Conservation (phyloP, 2,329 filamentous ascomycete genomes). For the Phaeosphaeriaceae sp. region DNA sequence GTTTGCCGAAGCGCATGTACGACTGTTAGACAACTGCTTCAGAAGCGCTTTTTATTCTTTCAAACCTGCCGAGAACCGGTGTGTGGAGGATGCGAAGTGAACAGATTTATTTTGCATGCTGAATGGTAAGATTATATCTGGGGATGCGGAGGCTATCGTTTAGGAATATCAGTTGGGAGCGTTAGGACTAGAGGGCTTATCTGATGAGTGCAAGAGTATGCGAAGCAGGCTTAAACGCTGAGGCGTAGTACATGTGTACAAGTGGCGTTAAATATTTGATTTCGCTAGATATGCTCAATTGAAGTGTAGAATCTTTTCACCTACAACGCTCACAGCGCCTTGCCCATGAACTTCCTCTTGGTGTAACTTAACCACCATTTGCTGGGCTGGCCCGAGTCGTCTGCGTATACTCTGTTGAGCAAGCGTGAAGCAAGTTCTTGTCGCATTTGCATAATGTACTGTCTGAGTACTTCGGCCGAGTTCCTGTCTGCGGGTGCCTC, state of each 20-base stretch:
- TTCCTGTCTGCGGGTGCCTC: constrained; percentile 86
- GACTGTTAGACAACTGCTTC: too few relatives aligned
- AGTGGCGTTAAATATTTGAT: not conserved
- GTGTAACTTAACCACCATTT: constrained; percentile 98
- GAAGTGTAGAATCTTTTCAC: not conserved
- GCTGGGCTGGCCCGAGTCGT: constrained; percentile 67
- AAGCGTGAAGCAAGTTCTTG: constrained; percentile 87
- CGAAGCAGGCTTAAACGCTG: constrained; percentile 9
- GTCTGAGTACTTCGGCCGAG: constrained; percentile 84
- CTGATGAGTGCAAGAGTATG: too few relatives aligned
- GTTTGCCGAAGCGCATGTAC: too few relatives aligned
- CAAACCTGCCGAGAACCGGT: too few relatives aligned
- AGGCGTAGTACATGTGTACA: constrained; percentile 6
- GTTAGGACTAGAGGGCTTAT: too few relatives aligned
- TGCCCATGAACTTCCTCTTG: constrained; percentile 99
- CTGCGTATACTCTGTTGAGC: constrained; percentile 85
- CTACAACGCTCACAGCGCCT: constrained; percentile 56
- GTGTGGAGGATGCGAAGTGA: too few relatives aligned
- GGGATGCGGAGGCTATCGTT: too few relatives aligned
- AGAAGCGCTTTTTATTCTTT: too few relatives aligned
- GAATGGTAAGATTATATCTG: too few relatives aligned
- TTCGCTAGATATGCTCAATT: not conserved
- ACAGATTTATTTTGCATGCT: too few relatives aligned
- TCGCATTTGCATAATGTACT: constrained; percentile 90
- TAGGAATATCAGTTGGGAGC: too few relatives aligned